Evolutionary conservation across 495 filamentous ascomycete species (phyloP), one percentile per base, ranked within the genome.

Genomic region (Penicillium goetzii): DNA sequence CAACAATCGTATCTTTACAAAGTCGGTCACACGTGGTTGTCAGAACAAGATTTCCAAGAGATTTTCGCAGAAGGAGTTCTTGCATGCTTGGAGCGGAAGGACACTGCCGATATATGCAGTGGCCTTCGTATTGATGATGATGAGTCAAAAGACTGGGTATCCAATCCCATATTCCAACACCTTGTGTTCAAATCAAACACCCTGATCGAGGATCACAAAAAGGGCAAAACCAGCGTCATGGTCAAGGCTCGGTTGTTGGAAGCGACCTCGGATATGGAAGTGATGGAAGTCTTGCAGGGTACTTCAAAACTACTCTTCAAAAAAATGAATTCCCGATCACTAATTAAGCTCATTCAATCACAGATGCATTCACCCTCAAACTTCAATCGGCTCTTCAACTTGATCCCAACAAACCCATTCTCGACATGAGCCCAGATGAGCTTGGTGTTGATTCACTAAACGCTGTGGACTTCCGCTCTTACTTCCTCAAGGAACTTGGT

Each of bases 31-130:
- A 64, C 76, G 23, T 81, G 77, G 60, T 82, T 88, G 56, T 86
- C 85, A 1, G 86, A 89, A 64, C 77, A 77, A 9, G 85, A 88
- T 56, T 73, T 88, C 54, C 83, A 85, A 38, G 82, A 86, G 61
- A 78, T 86, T 66, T 86, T 89, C 63, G 75, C 84, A 11, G 86
- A 89, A 66, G 83, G 84, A 21, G 78, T 89, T 21, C 43, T 71
- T 1, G 62, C 70, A 0, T 72, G 68, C 30, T 19, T 59, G 25
- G 50, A 71, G 26, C 32, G 58, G 11, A 25, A 36, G 0, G 52
- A 41, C 3, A 43, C 19, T 5, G 57, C 66, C 17, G 58, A 65
- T 0, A 47, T 66, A 14, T 72, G 59, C 68, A 67, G 68, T 56
- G 59, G 61, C 8, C 55, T 70, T 30, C 63, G 66, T 60, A 68